Base-by-base conservation (phyloP, 257 asterid genomes). In the Ehretia macrophylla region DNA sequence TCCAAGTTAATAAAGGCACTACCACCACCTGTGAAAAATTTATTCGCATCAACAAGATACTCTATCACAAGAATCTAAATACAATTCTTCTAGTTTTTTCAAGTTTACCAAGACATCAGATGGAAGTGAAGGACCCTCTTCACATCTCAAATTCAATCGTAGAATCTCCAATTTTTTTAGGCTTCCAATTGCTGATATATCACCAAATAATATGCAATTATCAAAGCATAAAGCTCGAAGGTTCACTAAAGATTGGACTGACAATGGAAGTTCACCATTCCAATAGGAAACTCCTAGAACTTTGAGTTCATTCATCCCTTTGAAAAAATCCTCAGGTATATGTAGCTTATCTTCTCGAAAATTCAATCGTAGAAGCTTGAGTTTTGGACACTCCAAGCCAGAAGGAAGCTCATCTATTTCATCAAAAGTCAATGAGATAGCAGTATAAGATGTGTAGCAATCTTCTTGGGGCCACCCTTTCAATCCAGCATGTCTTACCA, bases 61-160 rank as follows among this genome's bases (percentile, higher is more conserved):
- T 21, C 55, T 13, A 14, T 11, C 52, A 27, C 52, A 22, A 40
- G 32, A 10, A 46, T 51, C 27, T 40, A 62, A 14, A 18, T 55
- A 56, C 19, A 68, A 20, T 12, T 68, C 67, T 51, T 68, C 73
- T 14, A 68, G 61, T 21, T n/a, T 63, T 37, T 4, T 13, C 39
- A 68, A 32, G 4, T 8, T 14, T 10, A 16, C n/a, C 49, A 68
- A 37, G 58, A 54, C 45, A 11, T 56, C 68, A 17, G 12, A 19
- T 35, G 58, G 50, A 60, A 60, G 21, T 22, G 50, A 37, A 8
- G 46, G 0, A 10, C 42, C 14, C 0, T n/a, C 4, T 32, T 14
- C 8, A 11, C 44, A 20, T 40, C 53, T 14, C n/a, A 68, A 20
- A 37, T 60, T 37, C 5, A 68, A 47, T n/a, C n/a, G 17, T 4